Percentiles rank a stretch among this genome's conserved stretches.
phyloP scores from a whole-genome alignment of 768 basidiomycete species.

The Mrakia gelida region DNA sequence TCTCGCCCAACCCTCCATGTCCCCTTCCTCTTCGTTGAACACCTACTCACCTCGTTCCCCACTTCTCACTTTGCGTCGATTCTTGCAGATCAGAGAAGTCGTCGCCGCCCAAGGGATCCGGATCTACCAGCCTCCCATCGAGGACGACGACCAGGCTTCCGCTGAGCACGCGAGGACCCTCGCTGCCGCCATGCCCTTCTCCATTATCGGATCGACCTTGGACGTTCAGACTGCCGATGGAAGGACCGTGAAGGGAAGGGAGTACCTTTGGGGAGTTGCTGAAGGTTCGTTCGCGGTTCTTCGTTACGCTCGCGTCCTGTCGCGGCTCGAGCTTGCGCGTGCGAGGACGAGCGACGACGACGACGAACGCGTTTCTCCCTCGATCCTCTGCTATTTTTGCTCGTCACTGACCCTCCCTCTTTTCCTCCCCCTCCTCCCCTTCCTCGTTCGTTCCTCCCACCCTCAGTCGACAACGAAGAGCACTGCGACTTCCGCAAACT shows the following conservation, averaged over 20 bases:
- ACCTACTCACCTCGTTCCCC: neutral
- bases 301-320: neutral
- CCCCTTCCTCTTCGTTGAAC: neutral
- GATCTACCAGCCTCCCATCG: conserved; percentile 89
- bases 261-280: conserved; percentile 99
- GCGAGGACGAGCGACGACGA: neutral
- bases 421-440: neutral
- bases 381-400: neutral
- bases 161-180: conserved; percentile 85
- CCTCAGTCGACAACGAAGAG: conserved; percentile 90
- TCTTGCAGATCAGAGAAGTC: conserved; percentile 74
- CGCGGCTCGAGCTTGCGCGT: no score
- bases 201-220: conserved; percentile 94
- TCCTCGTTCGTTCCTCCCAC: neutral
- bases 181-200: conserved; percentile 91
- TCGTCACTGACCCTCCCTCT: neutral
- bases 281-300: conserved; percentile 59
- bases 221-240: conserved; percentile 91
- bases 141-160: conserved; percentile 76
- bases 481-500: conserved; percentile 99
- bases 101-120: conserved; percentile 87
- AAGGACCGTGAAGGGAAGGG: conserved; percentile 88
- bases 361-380: neutral
- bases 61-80: neutral
- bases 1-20: neutral